Evolutionary conservation across 2,329 filamentous ascomycete species (phyloP).

Genomic region (Ploettnerulaceae sp.): DNA sequence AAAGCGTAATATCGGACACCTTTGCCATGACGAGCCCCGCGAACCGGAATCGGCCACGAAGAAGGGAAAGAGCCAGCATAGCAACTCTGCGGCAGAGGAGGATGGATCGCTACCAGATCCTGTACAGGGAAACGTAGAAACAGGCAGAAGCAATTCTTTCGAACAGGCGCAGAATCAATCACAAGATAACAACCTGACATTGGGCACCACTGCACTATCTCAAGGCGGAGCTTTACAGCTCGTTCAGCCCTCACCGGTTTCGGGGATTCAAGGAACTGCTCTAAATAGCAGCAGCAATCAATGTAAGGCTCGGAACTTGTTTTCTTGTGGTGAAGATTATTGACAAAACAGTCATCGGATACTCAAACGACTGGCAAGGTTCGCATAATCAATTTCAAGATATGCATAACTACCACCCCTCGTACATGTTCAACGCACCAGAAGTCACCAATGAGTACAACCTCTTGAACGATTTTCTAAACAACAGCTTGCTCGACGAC

Average conservation of each 20-base stretch:
- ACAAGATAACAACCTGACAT: conserved; percentile 37
- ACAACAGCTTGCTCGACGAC: conserved; percentile 86
- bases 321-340: conserved; percentile 23
- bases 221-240: conserved; percentile 57
- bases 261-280: conserved; percentile 59
- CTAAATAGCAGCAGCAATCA: conserved; percentile 63
- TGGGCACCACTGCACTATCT: conserved; percentile 29
- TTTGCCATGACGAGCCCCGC: conserved; percentile 96
- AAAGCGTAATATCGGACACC: conserved; percentile 96
- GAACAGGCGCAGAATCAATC: conserved; percentile 42
- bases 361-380: conserved; percentile 74
- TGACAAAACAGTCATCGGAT: conserved; percentile 60
- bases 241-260: conserved; percentile 65
- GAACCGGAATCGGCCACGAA: conserved; percentile 65
- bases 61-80: conserved; percentile 66
- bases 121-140: conserved; percentile 41
- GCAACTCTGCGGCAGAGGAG: conserved; percentile 51
- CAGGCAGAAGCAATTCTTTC: conserved; percentile 50
- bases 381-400: conserved; percentile 80
- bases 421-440: conserved; percentile 90
- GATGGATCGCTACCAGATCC: conserved; percentile 53
- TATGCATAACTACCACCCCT: conserved; percentile 89
- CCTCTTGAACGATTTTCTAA: conserved; percentile 91
- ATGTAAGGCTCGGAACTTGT: conserved; percentile 52
- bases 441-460: conserved; percentile 98